phyloP scores from a whole-genome alignment of 495 filamentous ascomycete genomes.

The Chlorociboria aeruginascens region DNA sequence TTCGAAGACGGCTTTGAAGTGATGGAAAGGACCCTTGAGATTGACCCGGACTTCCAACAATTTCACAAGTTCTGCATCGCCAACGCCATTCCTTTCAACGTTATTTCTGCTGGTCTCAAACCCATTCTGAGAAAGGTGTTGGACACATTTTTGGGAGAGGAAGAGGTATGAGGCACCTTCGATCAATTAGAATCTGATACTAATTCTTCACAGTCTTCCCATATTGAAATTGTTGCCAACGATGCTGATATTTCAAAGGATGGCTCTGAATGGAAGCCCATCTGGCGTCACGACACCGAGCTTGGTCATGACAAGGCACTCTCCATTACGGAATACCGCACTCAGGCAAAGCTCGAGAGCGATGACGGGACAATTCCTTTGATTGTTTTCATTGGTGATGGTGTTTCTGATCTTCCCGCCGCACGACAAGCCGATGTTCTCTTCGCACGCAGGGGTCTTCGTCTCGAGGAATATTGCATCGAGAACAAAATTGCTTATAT shows the following conservation, averaged over 20 bases:
- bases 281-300: slow-evolving; percentile 57
- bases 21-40: slow-evolving; percentile 51
- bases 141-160: slow-evolving; percentile 52
- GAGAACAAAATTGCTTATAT: slow-evolving; percentile 53
- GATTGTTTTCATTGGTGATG: slow-evolving; percentile 69
- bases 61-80: slow-evolving; percentile 57
- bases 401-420: slow-evolving; percentile 63
- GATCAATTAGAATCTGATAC: no score
- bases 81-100: slow-evolving; percentile 58
- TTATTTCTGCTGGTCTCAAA: slow-evolving; percentile 62
- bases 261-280: slow-evolving; percentile 52
- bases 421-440: slow-evolving; percentile 65
- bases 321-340: slow-evolving; percentile 49
- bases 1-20: slow-evolving; percentile 65
- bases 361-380: slow-evolving; percentile 53
- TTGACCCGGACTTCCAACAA: slow-evolving; percentile 51
- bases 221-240: slow-evolving; percentile 63
- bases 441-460: slow-evolving; percentile 57
- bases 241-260: slow-evolving; percentile 48
- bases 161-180: slow-evolving; percentile 18
- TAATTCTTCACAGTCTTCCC: slow-evolving; percentile 2
- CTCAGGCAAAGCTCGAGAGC: slow-evolving; percentile 36
- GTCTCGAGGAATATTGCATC: slow-evolving; percentile 58
- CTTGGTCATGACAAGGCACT: slow-evolving; percentile 62
- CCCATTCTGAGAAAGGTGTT: slow-evolving; percentile 51